Evolutionary conservation across 192 early-diverging fungal species (phyloP).

Genomic region (Rhizophagus clarus): DNA sequence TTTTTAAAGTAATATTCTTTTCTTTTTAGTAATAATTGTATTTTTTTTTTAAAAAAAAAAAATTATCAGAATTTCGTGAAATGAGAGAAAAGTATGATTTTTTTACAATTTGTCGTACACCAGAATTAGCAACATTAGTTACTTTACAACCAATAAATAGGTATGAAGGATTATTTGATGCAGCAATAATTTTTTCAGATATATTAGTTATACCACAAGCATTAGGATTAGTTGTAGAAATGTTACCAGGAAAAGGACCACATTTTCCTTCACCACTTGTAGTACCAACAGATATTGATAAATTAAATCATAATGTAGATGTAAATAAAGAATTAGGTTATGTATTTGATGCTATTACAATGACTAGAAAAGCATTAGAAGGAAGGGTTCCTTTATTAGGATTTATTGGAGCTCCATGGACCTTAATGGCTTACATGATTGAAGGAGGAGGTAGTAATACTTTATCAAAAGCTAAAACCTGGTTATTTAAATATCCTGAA

Average conservation of each 20-base stretch:
- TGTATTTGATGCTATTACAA: constrained; percentile 92
- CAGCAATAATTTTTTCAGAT: constrained; percentile 98
- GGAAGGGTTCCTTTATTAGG: constrained; percentile 93
- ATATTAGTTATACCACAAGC: constrained; percentile 98
- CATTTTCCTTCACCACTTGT: constrained; percentile 84
- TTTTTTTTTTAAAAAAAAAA: no score
- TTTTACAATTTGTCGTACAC: constrained; percentile 92
- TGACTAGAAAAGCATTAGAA: constrained; percentile 81
- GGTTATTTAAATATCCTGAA: constrained; percentile 81
- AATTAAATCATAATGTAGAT: constrained; percentile 63
- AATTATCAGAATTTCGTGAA: constrained; percentile 83
- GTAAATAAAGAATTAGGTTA: constrained; percentile 79
- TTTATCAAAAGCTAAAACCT: constrained; percentile 86
- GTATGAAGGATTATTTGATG: constrained; percentile 87
- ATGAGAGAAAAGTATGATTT: constrained; percentile 87
- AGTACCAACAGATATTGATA: constrained; percentile 64
- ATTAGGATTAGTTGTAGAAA: constrained; percentile 91
- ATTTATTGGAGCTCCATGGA: constrained; percentile 98
- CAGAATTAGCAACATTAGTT: constrained; percentile 89
- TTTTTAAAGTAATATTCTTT: neutral
- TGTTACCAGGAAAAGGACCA: constrained; percentile 90
- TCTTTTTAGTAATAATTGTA: neutral
- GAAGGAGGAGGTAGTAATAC: constrained; percentile 96
- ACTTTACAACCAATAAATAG: constrained; percentile 97
- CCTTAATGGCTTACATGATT: constrained; percentile 98